Evolutionary conservation across 768 basidiomycete species (phyloP).

Genomic region (Calocera cornea): DNA sequence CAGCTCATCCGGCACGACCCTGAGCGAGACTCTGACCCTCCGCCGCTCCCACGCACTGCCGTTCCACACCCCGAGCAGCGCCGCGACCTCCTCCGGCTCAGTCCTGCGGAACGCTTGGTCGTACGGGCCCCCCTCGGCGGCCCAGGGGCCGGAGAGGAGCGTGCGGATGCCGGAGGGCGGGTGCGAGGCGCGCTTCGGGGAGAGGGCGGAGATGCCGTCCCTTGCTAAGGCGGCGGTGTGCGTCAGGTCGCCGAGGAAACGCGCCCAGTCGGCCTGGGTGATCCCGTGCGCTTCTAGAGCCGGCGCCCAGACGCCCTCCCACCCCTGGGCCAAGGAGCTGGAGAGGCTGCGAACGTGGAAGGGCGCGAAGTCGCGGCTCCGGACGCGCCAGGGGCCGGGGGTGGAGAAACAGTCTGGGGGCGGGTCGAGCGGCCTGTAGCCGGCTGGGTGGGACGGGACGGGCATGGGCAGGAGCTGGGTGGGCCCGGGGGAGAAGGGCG

Average conservation of each 20-base stretch:
- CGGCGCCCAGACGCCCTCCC: neutral
- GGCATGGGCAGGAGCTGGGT: neutral
- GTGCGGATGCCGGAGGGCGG: neutral
- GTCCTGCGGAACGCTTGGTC: constrained; percentile 6
- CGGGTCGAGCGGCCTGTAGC: neutral
- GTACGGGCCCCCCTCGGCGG: constrained; percentile 1
- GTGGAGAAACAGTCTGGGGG: constrained; percentile 8
- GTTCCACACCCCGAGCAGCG: constrained; percentile 5
- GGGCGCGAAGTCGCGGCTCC: neutral
- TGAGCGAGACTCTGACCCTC: neutral
- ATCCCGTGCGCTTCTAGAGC: neutral
- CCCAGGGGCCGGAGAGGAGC: neutral
- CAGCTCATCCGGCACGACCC: neutral
- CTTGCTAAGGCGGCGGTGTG: neutral
- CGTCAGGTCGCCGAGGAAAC: neutral
- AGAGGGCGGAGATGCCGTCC: neutral
- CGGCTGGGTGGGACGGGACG: neutral
- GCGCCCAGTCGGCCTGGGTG: neutral
- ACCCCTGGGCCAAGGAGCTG: neutral
- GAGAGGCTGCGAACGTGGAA: neutral
- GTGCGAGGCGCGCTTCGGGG: neutral
- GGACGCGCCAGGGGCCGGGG: neutral
- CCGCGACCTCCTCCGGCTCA: neutral
- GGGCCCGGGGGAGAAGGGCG: neutral
- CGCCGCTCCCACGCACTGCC: constrained; percentile 5